These are phyloP conservation scores for Raddia distichophylla DNA, from an alignment of 176 grass and related monocot species.

Conservation along the genomic window DNA sequence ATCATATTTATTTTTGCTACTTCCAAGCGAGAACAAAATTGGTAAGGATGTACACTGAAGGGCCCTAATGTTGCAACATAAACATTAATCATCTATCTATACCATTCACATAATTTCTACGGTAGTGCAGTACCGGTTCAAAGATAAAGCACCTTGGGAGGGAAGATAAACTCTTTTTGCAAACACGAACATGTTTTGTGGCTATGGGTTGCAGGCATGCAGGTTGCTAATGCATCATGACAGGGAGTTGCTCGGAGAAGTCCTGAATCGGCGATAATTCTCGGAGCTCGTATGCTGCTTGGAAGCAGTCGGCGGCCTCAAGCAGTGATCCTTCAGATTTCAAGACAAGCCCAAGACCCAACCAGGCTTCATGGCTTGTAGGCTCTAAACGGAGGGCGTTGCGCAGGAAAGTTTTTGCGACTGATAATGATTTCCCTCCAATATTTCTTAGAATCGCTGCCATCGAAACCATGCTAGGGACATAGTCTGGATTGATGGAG, in stretches of 20 bases:
- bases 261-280: slow-evolving; percentile 74
- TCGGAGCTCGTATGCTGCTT: slow-evolving; percentile 82
- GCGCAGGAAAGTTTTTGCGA: slow-evolving; percentile 75
- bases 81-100: slow-evolving; percentile 1
- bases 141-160: not conserved
- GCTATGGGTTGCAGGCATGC: not conserved
- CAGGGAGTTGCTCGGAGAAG: slow-evolving; percentile 49
- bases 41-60: not conserved
- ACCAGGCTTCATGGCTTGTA: slow-evolving; percentile 75
- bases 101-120: slow-evolving; percentile 24
- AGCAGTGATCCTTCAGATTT: slow-evolving; percentile 62
- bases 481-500: slow-evolving; percentile 80
- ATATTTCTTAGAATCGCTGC: slow-evolving; percentile 68
- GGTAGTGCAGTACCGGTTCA: not conserved
- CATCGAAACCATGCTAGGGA: slow-evolving; percentile 83
- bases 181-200: slow-evolving; percentile 16
- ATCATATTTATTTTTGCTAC: not conserved
- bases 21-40: slow-evolving; percentile 2
- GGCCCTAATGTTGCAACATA: not conserved
- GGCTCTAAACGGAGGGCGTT: slow-evolving; percentile 73
- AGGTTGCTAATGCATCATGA: slow-evolving; percentile 52
- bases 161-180: not conserved
- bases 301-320: slow-evolving; percentile 89
- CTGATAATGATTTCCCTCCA: slow-evolving; percentile 58
- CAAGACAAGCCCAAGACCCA: slow-evolving; percentile 74